Evolutionary conservation across 805 yeast genomes (phyloP), one percentile per base, ranked within the genome.

Genomic region (Saccharomycopsis babjevae): DNA sequence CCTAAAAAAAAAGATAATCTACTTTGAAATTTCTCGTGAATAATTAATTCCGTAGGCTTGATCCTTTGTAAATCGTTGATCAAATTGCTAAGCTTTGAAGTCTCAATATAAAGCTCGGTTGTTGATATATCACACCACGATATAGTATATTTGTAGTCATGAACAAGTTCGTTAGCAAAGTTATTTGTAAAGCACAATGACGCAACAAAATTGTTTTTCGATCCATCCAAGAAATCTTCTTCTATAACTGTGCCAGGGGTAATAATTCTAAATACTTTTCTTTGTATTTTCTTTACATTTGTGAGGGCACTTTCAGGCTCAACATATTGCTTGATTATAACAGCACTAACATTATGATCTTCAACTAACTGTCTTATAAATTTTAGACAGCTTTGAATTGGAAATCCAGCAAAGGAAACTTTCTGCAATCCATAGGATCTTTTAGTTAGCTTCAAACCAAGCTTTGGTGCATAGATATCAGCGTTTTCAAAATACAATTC

Each of bases 161-260:
- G 71, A 65, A 80, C 69, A 40, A 73, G 65, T 61, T 72, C 67
- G 61, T 72, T 67, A 72, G 75, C 67, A 65, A 78, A 67, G 71
- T 74, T 73, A 32, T 76, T 78, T 0, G 91, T 89, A 59, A 87
- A 79, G 7, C 81, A 79, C 15, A 93, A 77, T 4, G 89, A 80
- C 28, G 86, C 75, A 40, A 93, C 73, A 68, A 78, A 90, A 68
- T 91, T 89, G 66, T 88, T 88, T 56, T 81, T 79, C 62, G 82
- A 82, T 61, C 82, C 83, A 69, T 90, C 88, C 68, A 93, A 74
- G 64, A 93, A 85, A 0, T 87, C 83, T 67, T 93, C 97, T 68
- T 89, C 97, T 11, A 93, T 81, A 39, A 93, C 78, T 0, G 98
- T 93, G 0, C 99, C 99, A 0, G 97, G 97, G 0, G 97, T 86